Base-by-base conservation (phyloP, 2,329 filamentous ascomycete species). In the Pleomassaria siparia region DNA sequence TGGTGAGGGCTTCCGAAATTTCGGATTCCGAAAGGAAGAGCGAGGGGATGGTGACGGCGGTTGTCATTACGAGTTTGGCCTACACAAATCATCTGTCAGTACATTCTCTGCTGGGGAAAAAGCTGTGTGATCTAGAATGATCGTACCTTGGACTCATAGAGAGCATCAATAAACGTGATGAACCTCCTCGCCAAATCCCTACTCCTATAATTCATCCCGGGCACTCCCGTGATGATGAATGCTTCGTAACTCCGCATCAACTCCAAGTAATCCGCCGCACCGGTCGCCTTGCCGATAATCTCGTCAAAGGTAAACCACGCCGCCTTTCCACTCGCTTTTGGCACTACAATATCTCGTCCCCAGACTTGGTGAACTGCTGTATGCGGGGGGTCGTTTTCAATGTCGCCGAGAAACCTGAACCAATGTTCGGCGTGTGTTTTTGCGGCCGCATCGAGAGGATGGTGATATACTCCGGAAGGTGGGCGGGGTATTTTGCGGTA, bases 401-500 rank as follows among this genome's bases (percentile, higher is more conserved):
- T 84, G 65, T 97, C 91, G 54, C 94, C 94, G 0, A 99, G 81
- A 74, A 95, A 97, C 47, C 84, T 83, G 75, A 97, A 96, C 94
- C 94, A 99, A 70, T 92, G 92, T 58, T 96, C 84, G 13, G 91
- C 89, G 67, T 99, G 94, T 1, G 83, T 83, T 10, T 80, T 71
- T 3, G 94, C 91, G 43, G 87, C 85, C 8, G 79, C 78, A 69
- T 92, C 91, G 2, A 97, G 83, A 0, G 90, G 88, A 49, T 90
- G 86, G 75, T 97, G 89, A 72, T 97, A 99, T 15, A 99, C 94
- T 29, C 89, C 92, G 0, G 90, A 95, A 0, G 91, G 87, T 2
- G 94, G 94, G 0, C 94, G 84, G 1, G 92, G 90, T 47, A 99
- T 95, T 72, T 96, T 97, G 63, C 94, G 89, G 76, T 99, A 99